These are phyloP conservation scores for Pyracantha coccinea DNA, from an alignment of 331 rosid genomes.

Conservation along the genomic window DNA sequence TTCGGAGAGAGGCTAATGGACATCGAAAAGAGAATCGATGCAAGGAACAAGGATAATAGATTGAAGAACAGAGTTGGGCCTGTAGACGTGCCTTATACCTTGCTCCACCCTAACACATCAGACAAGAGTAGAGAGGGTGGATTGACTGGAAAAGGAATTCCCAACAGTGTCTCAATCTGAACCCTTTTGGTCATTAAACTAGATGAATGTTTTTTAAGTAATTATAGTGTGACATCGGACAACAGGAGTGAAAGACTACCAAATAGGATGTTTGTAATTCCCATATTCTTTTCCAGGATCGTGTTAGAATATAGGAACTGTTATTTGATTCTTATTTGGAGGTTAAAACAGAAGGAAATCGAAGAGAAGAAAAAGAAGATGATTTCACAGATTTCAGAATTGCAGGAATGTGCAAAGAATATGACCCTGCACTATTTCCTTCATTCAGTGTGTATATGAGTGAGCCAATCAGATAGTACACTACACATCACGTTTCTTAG, in stretches of 20 bases:
- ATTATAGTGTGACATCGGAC: neutral
- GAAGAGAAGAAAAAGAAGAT: too few relatives aligned
- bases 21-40: conserved; percentile 51
- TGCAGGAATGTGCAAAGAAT: too few relatives aligned
- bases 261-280: neutral
- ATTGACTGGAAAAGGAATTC: conserved; percentile 89
- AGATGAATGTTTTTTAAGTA: neutral
- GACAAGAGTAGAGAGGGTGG: conserved; percentile 57
- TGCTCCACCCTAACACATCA: conserved; percentile 77
- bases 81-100: conserved; percentile 62
- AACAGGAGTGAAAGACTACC: neutral
- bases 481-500: too few relatives aligned
- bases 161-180: conserved; percentile 77
- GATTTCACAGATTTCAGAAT: too few relatives aligned
- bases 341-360: too few relatives aligned
- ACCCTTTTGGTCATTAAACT: neutral
- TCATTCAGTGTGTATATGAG: too few relatives aligned
- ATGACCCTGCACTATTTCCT: too few relatives aligned
- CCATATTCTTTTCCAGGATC: neutral
- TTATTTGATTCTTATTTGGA: too few relatives aligned
- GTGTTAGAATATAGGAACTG: too few relatives aligned
- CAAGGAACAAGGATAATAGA: conserved; percentile 44
- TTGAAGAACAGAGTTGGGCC: conserved; percentile 78
- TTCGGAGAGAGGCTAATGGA: conserved; percentile 39
- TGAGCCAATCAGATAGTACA: too few relatives aligned